Conservation (phyloP, 2,329 filamentous ascomycete genomes). For the Phialocephala sp. region DNA sequence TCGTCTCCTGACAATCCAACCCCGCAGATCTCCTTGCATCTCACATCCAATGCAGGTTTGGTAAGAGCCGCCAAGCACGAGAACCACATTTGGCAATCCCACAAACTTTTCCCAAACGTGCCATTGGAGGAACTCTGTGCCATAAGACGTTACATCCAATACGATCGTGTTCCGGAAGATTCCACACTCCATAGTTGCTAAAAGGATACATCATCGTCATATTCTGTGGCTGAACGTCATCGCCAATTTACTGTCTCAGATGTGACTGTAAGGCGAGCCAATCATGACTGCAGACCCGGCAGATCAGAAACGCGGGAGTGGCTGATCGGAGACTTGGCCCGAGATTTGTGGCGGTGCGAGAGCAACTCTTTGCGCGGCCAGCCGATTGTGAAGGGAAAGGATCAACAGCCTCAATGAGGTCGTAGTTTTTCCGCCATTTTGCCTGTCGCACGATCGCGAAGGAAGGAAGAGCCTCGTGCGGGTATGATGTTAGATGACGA, state of each 20-base stretch:
- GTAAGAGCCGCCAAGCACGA: slow-evolving; percentile 1
- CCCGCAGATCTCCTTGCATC: slow-evolving; percentile 5
- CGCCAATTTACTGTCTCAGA: neutral
- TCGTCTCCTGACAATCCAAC: neutral
- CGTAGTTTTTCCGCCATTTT: neutral
- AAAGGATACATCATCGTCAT: slow-evolving; percentile 16
- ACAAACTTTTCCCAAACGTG: neutral
- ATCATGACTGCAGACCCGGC: slow-evolving; percentile 5
- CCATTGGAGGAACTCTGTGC: neutral
- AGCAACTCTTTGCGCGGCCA: slow-evolving; percentile 1
- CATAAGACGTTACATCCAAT: slow-evolving; percentile 2
- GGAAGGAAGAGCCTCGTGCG: neutral
- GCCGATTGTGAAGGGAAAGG: neutral
- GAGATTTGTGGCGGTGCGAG: neutral
- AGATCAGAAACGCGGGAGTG: slow-evolving; percentile 1
- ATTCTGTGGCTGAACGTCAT: slow-evolving; percentile 19
- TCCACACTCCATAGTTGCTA: neutral
- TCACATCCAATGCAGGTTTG: slow-evolving; percentile 7
- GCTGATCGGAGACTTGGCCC: slow-evolving; percentile 2
- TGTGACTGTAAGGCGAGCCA: slow-evolving; percentile 25
- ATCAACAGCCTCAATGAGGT: slow-evolving; percentile 4
- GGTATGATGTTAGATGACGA: slow-evolving; percentile 7
- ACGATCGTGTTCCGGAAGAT: neutral
- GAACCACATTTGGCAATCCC: neutral
- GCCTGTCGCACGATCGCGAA: neutral